These are phyloP conservation scores for Ceratorhiza oryzae-sativae DNA, from an alignment of 1,284 basidiomycete genomes.

Conservation along the genomic window DNA sequence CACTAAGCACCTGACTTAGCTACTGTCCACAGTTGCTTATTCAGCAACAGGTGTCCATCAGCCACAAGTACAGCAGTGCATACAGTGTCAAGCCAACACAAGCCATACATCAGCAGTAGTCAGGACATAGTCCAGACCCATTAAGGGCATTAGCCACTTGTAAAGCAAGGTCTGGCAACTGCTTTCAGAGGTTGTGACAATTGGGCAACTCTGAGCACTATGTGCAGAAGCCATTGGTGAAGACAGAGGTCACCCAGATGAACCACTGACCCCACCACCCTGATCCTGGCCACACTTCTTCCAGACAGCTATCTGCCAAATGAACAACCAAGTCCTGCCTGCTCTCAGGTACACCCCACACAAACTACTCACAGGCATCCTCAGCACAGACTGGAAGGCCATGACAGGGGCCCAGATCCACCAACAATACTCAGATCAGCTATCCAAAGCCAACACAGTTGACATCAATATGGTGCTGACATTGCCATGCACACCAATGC, in stretches of 20 bases:
- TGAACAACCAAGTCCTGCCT: slow-evolving; percentile 43
- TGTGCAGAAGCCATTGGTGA: slow-evolving; percentile 51
- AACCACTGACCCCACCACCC: neutral
- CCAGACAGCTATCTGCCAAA: slow-evolving; percentile 20
- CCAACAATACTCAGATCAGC: neutral
- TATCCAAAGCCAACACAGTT: neutral
- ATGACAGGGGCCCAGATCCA: neutral
- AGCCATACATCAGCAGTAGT: too few species aligned
- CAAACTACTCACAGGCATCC: slow-evolving; percentile 41
- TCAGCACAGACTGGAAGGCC: neutral
- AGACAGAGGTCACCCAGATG: neutral
- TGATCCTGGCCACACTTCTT: slow-evolving; percentile 42
- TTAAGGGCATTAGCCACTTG: too few species aligned
- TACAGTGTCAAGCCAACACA: too few species aligned
- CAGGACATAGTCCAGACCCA: too few species aligned
- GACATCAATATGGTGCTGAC: slow-evolving; percentile 39
- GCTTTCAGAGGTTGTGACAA: too few species aligned
- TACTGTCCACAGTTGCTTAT: too few species aligned
- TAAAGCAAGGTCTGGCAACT: too few species aligned
- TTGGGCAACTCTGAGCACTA: slow-evolving; percentile 47
- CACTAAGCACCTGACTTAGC: too few species aligned
- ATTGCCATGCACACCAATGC: slow-evolving; percentile 31
- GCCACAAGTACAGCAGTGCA: too few species aligned
- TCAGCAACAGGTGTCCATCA: too few species aligned
- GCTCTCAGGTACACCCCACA: slow-evolving; percentile 40